A percentile compares a stretch with the other conserved stretches of the same genome.
These are phyloP conservation scores for Venustampulla echinocandica DNA, from an alignment of 495 filamentous ascomycete genomes.

Conservation along the genomic window DNA sequence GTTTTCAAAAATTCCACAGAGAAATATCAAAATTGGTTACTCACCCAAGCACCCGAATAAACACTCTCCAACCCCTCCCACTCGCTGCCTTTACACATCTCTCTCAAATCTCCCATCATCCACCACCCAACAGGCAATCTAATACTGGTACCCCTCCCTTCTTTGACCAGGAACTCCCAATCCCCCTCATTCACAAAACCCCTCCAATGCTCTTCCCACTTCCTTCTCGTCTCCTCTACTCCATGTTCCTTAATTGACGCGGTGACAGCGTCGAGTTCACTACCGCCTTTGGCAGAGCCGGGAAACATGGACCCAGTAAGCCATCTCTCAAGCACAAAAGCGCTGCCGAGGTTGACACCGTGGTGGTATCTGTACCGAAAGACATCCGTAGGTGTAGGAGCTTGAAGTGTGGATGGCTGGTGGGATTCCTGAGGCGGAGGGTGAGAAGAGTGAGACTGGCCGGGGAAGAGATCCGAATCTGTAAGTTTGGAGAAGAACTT, in stretches of 20 bases:
- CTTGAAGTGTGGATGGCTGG: constrained; percentile 22
- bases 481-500: constrained; percentile 4
- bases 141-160: constrained; percentile 40
- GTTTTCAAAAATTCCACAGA: too few relatives aligned
- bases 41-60: constrained; percentile 41
- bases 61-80: constrained; percentile 36
- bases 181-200: constrained; percentile 37
- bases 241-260: constrained; percentile 33
- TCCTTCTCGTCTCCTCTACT: constrained; percentile 33
- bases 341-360: constrained; percentile 46
- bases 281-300: constrained; percentile 22
- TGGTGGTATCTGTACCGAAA: constrained; percentile 47
- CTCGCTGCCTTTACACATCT: constrained; percentile 37
- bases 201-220: constrained; percentile 43
- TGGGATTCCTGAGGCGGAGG: neutral
- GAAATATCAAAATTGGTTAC: too few relatives aligned
- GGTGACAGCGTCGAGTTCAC: constrained; percentile 40
- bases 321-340: constrained; percentile 51
- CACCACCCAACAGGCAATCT: constrained; percentile 50
- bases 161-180: constrained; percentile 36
- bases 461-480: constrained; percentile 16
- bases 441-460: constrained; percentile 16
- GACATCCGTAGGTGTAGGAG: constrained; percentile 35
- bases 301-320: constrained; percentile 36
- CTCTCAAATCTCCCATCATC: constrained; percentile 36